Percentiles rank a stretch among this genome's conserved stretches.
Evolutionary conservation across 1,284 basidiomycete genomes (phyloP).

Genomic region (Uromyces viciae-fabae): DNA sequence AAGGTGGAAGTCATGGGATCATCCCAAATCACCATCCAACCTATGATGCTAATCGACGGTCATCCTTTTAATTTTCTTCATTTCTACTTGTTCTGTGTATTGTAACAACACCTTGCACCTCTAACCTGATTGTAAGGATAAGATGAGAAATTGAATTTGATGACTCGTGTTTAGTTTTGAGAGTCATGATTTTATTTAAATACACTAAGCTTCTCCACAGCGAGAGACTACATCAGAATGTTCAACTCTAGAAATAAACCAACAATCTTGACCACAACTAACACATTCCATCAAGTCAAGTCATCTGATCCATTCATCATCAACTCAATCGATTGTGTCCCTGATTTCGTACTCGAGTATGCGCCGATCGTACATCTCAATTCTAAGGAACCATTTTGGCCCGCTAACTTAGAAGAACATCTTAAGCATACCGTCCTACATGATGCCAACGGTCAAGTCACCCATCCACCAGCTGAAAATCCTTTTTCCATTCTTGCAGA

Average conservation of each 20-base stretch:
- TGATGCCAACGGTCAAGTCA: neutral
- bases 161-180: too few relatives aligned
- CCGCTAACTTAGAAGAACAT: slow-evolving; percentile 18
- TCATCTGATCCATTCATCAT: slow-evolving; percentile 1
- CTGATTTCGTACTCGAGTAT: slow-evolving; percentile 23
- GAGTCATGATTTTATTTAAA: too few relatives aligned
- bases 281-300: neutral
- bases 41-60: neutral
- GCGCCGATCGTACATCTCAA: slow-evolving; percentile 32
- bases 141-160: too few relatives aligned
- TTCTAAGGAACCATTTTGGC: slow-evolving; percentile 40
- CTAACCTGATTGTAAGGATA: too few relatives aligned
- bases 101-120: too few relatives aligned
- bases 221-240: too few relatives aligned
- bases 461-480: neutral
- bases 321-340: neutral
- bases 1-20: slow-evolving; percentile 15
- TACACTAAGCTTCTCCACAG: too few relatives aligned
- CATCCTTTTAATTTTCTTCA: neutral
- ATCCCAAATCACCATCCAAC: neutral
- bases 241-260: too few relatives aligned
- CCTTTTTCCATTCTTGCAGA: slow-evolving; percentile 15
- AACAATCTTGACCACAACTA: slow-evolving; percentile 19
- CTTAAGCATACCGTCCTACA: neutral
- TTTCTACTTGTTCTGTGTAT: neutral